Evolutionary conservation across 441 rosid genomes (phyloP).

Genomic region (Croton laevigatus): DNA sequence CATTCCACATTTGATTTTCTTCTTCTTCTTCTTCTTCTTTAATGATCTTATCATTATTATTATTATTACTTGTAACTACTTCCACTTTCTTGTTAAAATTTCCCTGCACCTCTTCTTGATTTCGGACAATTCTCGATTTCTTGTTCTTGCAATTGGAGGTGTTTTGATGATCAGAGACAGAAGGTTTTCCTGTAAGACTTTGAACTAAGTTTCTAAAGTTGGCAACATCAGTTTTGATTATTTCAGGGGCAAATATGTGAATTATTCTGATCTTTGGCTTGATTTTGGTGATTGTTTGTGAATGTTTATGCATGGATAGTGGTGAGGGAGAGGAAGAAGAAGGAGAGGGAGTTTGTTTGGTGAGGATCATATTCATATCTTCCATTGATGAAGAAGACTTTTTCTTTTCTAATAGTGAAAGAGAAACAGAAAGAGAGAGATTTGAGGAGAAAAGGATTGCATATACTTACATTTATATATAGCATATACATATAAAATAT

Average conservation of each 20-base stretch:
- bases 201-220: conserved; percentile 89
- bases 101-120: conserved; percentile 20
- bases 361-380: conserved; percentile 18
- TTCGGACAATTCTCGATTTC: conserved; percentile 25
- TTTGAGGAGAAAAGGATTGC: conserved; percentile 16
- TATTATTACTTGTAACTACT: conserved; percentile 10
- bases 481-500: conserved; percentile 13
- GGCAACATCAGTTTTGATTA: conserved; percentile 86
- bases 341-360: conserved; percentile 20
- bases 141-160: conserved; percentile 22
- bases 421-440: conserved; percentile 17
- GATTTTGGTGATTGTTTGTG: conserved; percentile 52
- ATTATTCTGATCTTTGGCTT: conserved; percentile 89
- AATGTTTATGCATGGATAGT: conserved; percentile 45
- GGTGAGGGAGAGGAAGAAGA: conserved; percentile 26
- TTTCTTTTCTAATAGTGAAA: conserved; percentile 8
- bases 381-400: conserved; percentile 29
- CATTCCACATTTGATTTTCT: conserved; percentile 38
- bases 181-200: conserved; percentile 80
- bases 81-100: conserved; percentile 16
- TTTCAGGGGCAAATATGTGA: conserved; percentile 93
- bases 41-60: conserved; percentile 5
- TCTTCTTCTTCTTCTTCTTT: conserved; percentile 35
- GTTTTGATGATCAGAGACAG: conserved; percentile 24
- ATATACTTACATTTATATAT: conserved; percentile 13